phyloP scores from a whole-genome alignment of 495 filamentous ascomycete species.

The Aspergillus leporis region DNA sequence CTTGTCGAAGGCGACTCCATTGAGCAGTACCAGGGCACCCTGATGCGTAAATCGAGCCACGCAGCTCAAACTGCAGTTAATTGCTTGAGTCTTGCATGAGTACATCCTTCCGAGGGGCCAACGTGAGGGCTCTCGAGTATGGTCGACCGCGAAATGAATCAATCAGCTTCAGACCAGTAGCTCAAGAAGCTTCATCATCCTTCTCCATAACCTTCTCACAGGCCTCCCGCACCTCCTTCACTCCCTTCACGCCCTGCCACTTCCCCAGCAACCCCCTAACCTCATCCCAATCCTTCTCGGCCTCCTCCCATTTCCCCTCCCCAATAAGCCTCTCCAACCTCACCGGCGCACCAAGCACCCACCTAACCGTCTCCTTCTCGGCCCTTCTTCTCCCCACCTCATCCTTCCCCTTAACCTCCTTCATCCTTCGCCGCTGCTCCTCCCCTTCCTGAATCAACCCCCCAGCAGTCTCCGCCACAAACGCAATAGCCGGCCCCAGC shows the following conservation, averaged over 20 bases:
- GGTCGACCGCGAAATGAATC: neutral
- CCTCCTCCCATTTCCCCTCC: slow-evolving; percentile 51
- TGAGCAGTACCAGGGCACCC: no score
- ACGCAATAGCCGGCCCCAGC: slow-evolving; percentile 72
- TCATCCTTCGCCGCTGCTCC: slow-evolving; percentile 37
- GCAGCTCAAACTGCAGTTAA: no score
- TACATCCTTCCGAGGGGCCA: neutral
- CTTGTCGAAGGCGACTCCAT: no score
- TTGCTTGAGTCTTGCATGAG: no score
- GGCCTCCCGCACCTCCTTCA: slow-evolving; percentile 58
- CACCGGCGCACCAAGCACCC: slow-evolving; percentile 64
- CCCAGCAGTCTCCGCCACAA: slow-evolving; percentile 77
- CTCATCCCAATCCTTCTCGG: slow-evolving; percentile 62
- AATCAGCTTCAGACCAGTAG: neutral
- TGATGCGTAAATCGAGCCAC: no score
- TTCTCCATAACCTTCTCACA: slow-evolving; percentile 58
- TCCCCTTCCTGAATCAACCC: slow-evolving; percentile 59
- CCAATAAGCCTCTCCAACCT: slow-evolving; percentile 50
- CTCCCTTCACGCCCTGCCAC: slow-evolving; percentile 61
- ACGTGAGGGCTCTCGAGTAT: neutral
- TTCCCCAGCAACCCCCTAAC: slow-evolving; percentile 44
- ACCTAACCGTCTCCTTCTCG: slow-evolving; percentile 67
- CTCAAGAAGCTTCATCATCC: slow-evolving; percentile 33
- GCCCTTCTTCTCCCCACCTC: slow-evolving; percentile 40
- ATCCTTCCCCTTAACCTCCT: slow-evolving; percentile 36